Evolutionary conservation across 2,329 filamentous ascomycete genomes (phyloP).

Genomic region (Hymenoscyphus infarciens): DNA sequence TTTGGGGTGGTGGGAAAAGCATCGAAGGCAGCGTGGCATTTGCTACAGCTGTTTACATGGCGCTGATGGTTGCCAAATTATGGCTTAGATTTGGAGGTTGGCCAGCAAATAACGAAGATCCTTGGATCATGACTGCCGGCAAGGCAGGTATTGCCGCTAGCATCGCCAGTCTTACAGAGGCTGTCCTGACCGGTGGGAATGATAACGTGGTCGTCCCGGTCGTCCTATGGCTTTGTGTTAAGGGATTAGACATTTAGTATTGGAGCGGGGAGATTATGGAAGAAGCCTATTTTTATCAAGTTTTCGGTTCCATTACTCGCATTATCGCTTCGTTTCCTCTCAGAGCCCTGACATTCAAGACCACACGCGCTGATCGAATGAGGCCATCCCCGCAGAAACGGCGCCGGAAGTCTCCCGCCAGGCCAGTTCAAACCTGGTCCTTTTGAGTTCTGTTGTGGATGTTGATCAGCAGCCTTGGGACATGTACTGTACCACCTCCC

Average conservation of each 20-base stretch:
- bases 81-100: slow-evolving; percentile 81
- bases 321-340: background rate
- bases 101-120: slow-evolving; percentile 71
- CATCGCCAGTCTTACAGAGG: slow-evolving; percentile 87
- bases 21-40: slow-evolving; percentile 86
- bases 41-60: slow-evolving; percentile 70
- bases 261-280: slow-evolving; percentile 3
- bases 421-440: background rate
- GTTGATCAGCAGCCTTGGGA: background rate
- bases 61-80: slow-evolving; percentile 63
- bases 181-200: slow-evolving; percentile 92
- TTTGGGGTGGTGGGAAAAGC: slow-evolving; percentile 95
- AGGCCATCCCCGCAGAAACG: background rate
- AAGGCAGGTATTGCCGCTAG: slow-evolving; percentile 72
- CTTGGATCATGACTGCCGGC: slow-evolving; percentile 63
- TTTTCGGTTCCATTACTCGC: slow-evolving; percentile 2
- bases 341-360: background rate
- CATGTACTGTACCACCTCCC: background rate
- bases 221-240: slow-evolving; percentile 86
- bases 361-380: background rate
- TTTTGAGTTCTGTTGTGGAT: background rate
- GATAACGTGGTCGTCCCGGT: slow-evolving; percentile 98
- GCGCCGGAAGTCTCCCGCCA: background rate
- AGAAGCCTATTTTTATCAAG: slow-evolving; percentile 4
- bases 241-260: slow-evolving; percentile 50